phyloP scores from a whole-genome alignment of 345 rosid genomes.

The Barbarea vulgaris region DNA sequence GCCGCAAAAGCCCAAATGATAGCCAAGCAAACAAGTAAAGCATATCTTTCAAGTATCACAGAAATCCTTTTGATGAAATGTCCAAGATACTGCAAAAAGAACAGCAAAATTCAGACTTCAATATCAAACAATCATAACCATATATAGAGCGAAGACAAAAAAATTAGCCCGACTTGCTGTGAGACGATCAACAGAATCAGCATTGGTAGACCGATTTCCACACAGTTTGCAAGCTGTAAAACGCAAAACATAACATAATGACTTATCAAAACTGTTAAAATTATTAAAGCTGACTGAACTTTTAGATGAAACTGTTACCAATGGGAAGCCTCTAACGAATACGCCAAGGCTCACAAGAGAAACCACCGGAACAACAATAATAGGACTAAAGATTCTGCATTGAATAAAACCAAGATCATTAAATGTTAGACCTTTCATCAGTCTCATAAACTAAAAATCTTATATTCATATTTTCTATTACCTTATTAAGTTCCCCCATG shows the following conservation, averaged over 20 bases:
- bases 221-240: slow-evolving; percentile 85
- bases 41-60: slow-evolving; percentile 74
- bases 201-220: slow-evolving; percentile 95
- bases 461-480: slow-evolving; percentile 17
- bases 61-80: slow-evolving; percentile 34
- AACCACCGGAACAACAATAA: slow-evolving; percentile 76
- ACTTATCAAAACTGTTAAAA: not conserved
- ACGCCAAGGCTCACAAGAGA: slow-evolving; percentile 81
- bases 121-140: not conserved
- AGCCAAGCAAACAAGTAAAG: slow-evolving; percentile 75
- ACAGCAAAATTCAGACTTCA: slow-evolving; percentile 9
- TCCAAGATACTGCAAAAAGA: slow-evolving; percentile 67
- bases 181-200: slow-evolving; percentile 67
- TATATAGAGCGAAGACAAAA: not conserved
- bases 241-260: slow-evolving; percentile 17
- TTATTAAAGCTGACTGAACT: not conserved
- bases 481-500: slow-evolving; percentile 85
- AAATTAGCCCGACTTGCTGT: slow-evolving; percentile 60
- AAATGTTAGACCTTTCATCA: not conserved
- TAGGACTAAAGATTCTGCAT: slow-evolving; percentile 72
- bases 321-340: slow-evolving; percentile 83
- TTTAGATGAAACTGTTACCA: slow-evolving; percentile 54
- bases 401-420: slow-evolving; percentile 9
- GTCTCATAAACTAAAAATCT: not conserved
- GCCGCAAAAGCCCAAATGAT: slow-evolving; percentile 93